Percentiles rank a stretch among this genome's conserved stretches.
Evolutionary conservation across 1,139 yeast species (phyloP).

Genomic region (Tardiomyces blankii): DNA sequence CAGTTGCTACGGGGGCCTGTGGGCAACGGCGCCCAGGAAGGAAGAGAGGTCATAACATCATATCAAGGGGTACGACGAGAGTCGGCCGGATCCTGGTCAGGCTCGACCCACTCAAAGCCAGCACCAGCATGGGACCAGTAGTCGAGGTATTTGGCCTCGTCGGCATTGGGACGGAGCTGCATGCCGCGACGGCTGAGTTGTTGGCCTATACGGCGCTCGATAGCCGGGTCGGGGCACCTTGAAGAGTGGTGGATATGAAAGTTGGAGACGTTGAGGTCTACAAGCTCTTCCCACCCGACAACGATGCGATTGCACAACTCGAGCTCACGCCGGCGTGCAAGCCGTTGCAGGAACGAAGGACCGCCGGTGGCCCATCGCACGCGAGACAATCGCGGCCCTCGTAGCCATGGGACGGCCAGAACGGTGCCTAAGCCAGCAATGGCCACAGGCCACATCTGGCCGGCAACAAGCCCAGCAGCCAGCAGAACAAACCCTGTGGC

Average conservation of each 20-base stretch:
- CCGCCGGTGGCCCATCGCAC: conserved; percentile 5
- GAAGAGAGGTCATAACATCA: too few relatives aligned
- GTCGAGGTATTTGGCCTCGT: conserved; percentile 51
- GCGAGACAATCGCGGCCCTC: not conserved
- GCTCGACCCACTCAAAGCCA: conserved; percentile 71
- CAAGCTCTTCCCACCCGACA: conserved; percentile 10
- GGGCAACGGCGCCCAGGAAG: too few relatives aligned
- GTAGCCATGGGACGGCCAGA: not conserved
- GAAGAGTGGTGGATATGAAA: conserved; percentile 8
- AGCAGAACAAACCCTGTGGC: not conserved
- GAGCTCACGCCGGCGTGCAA: conserved; percentile 7
- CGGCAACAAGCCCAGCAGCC: not conserved
- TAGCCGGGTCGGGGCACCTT: not conserved
- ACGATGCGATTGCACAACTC: conserved; percentile 11
- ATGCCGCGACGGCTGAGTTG: conserved; percentile 17
- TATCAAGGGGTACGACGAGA: too few relatives aligned
- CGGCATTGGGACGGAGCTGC: conserved; percentile 31
- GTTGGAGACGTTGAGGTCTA: conserved; percentile 10
- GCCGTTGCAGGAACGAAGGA: conserved; percentile 3
- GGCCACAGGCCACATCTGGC: not conserved
- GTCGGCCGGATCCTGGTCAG: conserved; percentile 62
- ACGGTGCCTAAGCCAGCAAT: not conserved
- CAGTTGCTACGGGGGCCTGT: too few relatives aligned
- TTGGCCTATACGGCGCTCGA: not conserved
- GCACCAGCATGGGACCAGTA: conserved; percentile 72